These are phyloP conservation scores for Stagonosporopsis tanaceti DNA, from an alignment of 2,329 filamentous ascomycete genomes.

Conservation along the genomic window DNA sequence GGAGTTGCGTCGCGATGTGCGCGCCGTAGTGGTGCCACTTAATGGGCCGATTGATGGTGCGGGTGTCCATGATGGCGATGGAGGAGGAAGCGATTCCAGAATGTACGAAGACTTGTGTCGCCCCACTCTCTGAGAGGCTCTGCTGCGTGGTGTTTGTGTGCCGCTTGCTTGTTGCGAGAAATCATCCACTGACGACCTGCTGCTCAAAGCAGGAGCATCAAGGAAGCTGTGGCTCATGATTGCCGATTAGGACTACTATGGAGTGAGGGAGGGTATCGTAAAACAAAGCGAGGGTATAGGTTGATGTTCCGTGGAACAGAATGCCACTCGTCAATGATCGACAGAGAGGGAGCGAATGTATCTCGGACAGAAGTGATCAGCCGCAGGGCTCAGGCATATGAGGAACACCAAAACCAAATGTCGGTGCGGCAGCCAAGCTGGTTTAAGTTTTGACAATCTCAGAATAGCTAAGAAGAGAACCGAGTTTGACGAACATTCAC, in stretches of 20 bases:
- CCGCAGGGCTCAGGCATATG: slow-evolving; percentile 12
- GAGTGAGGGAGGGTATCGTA: slow-evolving; percentile 4
- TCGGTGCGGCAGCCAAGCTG: slow-evolving; percentile 4
- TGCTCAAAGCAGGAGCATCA: slow-evolving; percentile 17
- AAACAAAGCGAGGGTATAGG: slow-evolving; percentile 9
- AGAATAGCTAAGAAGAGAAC: slow-evolving; percentile 22
- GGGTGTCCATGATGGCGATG: slow-evolving; percentile 21
- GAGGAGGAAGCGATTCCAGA: slow-evolving; percentile 24
- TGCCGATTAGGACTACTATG: slow-evolving; percentile 1
- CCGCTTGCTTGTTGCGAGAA: slow-evolving; percentile 12
- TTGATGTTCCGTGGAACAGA: slow-evolving; percentile 2
- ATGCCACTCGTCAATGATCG: slow-evolving; percentile 16
- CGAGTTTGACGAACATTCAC: slow-evolving; percentile 14
- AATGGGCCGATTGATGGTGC: slow-evolving; percentile 17
- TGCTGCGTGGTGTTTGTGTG: slow-evolving; percentile 16
- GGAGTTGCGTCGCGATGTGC: slow-evolving; percentile 31
- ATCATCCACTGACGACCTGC: slow-evolving; percentile 17
- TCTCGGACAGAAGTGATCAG: slow-evolving; percentile 11
- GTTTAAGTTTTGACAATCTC: slow-evolving; percentile 17
- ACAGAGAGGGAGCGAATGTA: slow-evolving; percentile 17
- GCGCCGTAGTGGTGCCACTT: slow-evolving; percentile 21
- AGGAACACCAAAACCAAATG: slow-evolving; percentile 14
- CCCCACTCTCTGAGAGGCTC: slow-evolving; percentile 17
- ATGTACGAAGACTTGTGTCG: slow-evolving; percentile 25
- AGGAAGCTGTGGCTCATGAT: slow-evolving; percentile 18